A percentile compares a stretch with the other conserved stretches of the same genome.
These are phyloP conservation scores for Trichoderma oligosporum DNA, from an alignment of 2,329 filamentous ascomycete genomes.

Conservation along the genomic window DNA sequence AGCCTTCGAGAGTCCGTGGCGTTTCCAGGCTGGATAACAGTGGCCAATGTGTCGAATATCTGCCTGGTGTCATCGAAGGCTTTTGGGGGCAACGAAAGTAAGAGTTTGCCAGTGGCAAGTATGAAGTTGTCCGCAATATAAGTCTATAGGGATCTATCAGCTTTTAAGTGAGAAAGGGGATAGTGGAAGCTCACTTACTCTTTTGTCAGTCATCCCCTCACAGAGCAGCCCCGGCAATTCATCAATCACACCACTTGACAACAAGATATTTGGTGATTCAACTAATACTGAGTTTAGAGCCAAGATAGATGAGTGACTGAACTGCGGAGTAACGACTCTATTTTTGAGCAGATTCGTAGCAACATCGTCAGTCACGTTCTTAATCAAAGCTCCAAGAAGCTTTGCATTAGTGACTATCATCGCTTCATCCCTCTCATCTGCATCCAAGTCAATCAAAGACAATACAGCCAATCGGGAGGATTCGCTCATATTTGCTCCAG, in stretches of 20 bases:
- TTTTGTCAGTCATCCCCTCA: conserved; percentile 73
- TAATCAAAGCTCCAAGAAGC: conserved; percentile 83
- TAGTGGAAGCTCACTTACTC: conserved; percentile 51
- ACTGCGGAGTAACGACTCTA: conserved; percentile 73
- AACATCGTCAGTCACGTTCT: conserved; percentile 72
- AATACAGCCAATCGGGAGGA: conserved; percentile 81
- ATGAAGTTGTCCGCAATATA: conserved; percentile 86
- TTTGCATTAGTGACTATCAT: conserved; percentile 90
- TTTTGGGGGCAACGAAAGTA: conserved; percentile 66
- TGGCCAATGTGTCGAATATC: conserved; percentile 74
- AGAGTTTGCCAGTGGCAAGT: conserved; percentile 84
- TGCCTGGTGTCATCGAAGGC: conserved; percentile 73
- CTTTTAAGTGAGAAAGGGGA: background rate
- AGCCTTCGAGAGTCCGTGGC: conserved; percentile 81
- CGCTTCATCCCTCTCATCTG: conserved; percentile 67
- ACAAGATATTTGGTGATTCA: conserved; percentile 70
- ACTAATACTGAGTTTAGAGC: conserved; percentile 84
- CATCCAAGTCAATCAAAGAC: conserved; percentile 80
- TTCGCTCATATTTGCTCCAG: conserved; percentile 92
- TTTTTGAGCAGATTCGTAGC: conserved; percentile 59
- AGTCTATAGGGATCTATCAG: conserved; percentile 45
- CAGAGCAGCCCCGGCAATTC: conserved; percentile 74
- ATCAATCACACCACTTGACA: conserved; percentile 61
- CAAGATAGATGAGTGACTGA: conserved; percentile 74
- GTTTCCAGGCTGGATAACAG: conserved; percentile 70